Percentiles rank a stretch among this genome's conserved stretches.
phyloP scores from a whole-genome alignment of 2,329 filamentous ascomycete genomes.

The Cercospora zeina region DNA sequence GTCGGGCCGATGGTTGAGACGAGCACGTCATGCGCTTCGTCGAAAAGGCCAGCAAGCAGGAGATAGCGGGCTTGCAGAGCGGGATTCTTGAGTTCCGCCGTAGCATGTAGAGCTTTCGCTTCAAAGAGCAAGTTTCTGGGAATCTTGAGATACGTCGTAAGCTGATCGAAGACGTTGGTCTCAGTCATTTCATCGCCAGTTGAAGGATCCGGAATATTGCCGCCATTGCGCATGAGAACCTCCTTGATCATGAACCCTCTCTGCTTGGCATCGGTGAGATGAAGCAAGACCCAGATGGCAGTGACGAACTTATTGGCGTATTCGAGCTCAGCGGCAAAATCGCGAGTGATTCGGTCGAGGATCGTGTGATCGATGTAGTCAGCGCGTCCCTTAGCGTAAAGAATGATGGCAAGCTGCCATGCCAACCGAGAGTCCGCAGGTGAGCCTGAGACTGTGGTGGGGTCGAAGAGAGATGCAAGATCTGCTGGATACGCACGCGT shows the following conservation, averaged over 20 bases:
- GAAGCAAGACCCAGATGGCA: constrained; percentile 38
- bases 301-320: constrained; percentile 32
- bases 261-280: constrained; percentile 31
- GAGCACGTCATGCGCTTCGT: constrained; percentile 82
- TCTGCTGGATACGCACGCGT: constrained; percentile 38
- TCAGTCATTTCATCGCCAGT: constrained; percentile 21
- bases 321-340: constrained; percentile 40
- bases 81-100: constrained; percentile 68
- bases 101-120: constrained; percentile 80
- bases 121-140: constrained; percentile 81
- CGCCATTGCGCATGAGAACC: constrained; percentile 66
- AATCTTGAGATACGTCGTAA: constrained; percentile 62
- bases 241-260: constrained; percentile 45
- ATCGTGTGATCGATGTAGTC: constrained; percentile 41
- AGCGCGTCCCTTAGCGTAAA: constrained; percentile 40
- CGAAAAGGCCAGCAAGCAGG: constrained; percentile 63
- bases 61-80: constrained; percentile 75
- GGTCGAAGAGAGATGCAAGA: constrained; percentile 71
- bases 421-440: constrained; percentile 72
- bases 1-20: constrained; percentile 76
- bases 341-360: constrained; percentile 66
- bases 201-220: constrained; percentile 57
- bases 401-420: constrained; percentile 76
- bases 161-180: constrained; percentile 28
- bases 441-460: constrained; percentile 73